These are phyloP conservation scores for Beauveria brongniartii DNA, from an alignment of 2,329 filamentous ascomycete species.

Conservation along the genomic window DNA sequence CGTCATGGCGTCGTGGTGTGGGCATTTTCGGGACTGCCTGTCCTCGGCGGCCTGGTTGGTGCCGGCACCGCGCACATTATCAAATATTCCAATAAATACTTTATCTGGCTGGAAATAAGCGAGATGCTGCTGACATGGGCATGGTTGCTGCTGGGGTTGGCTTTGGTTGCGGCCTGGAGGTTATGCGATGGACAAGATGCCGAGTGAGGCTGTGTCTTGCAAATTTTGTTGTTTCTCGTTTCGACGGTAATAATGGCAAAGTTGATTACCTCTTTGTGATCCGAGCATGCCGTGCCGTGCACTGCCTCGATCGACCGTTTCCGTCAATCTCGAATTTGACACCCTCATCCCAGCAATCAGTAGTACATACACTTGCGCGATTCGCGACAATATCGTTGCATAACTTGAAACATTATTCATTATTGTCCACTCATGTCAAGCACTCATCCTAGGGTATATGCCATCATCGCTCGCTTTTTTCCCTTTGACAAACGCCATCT, in stretches of 20 bases:
- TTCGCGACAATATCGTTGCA: neutral
- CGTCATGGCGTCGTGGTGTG: slow-evolving; percentile 5
- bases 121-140: slow-evolving; percentile 22
- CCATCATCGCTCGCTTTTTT: neutral
- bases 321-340: neutral
- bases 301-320: neutral
- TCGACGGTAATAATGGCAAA: neutral
- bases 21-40: slow-evolving; percentile 13
- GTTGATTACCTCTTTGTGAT: neutral
- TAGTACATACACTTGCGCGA: neutral
- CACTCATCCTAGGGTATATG: neutral
- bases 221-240: neutral
- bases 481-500: no score
- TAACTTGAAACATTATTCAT: neutral
- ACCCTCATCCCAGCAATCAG: neutral
- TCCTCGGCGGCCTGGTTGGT: slow-evolving; percentile 11
- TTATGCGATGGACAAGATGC: neutral
- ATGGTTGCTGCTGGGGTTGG: slow-evolving; percentile 21
- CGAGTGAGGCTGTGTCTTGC: neutral
- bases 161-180: slow-evolving; percentile 12
- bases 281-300: neutral
- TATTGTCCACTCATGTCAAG: neutral
- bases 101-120: slow-evolving; percentile 30
- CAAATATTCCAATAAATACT: slow-evolving; percentile 28
- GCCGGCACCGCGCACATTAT: slow-evolving; percentile 20